A percentile compares a stretch with the other conserved stretches of the same genome.
Evolutionary conservation across 164 flowering plant species (phyloP).

Genomic region (Dillenia suffruticosa): DNA sequence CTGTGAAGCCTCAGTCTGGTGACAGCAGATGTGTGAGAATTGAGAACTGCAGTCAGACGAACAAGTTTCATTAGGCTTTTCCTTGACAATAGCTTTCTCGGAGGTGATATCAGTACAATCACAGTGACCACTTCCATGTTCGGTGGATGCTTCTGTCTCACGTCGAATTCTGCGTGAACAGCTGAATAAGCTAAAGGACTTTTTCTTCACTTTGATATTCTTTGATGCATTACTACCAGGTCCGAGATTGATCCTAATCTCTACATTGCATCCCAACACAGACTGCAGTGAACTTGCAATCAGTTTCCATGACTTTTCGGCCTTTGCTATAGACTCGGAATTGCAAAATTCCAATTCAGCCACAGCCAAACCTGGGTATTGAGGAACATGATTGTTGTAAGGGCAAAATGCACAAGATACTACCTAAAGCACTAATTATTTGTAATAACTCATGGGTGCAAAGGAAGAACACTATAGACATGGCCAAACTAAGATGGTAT

Average conservation of each 20-base stretch:
- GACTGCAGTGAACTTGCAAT: conserved; percentile 73
- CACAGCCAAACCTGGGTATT: conserved; percentile 55
- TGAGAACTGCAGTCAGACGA: conserved; percentile 35
- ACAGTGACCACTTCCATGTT: conserved; percentile 32
- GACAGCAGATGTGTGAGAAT: conserved; percentile 24
- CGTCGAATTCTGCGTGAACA: conserved; percentile 50
- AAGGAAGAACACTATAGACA: too few relatives aligned
- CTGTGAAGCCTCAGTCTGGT: conserved; percentile 24
- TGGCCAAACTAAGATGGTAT: too few relatives aligned
- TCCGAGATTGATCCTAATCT: conserved; percentile 59
- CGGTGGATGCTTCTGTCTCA: conserved; percentile 25
- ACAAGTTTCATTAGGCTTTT: conserved; percentile 26
- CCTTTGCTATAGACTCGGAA: conserved; percentile 56
- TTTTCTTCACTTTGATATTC: conserved; percentile 32
- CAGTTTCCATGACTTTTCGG: conserved; percentile 80
- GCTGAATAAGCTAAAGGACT: conserved; percentile 51
- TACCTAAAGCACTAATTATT: background rate
- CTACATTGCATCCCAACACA: conserved; percentile 73
- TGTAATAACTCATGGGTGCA: too few relatives aligned
- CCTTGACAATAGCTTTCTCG: conserved; percentile 27
- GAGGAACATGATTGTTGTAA: too few relatives aligned
- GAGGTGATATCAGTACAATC: conserved; percentile 38
- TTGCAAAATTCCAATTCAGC: conserved; percentile 66
- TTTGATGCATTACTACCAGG: conserved; percentile 24
- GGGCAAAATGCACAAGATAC: background rate